phyloP scores from a whole-genome alignment of 2,329 filamentous ascomycete genomes.

The Penicillium paneum region DNA sequence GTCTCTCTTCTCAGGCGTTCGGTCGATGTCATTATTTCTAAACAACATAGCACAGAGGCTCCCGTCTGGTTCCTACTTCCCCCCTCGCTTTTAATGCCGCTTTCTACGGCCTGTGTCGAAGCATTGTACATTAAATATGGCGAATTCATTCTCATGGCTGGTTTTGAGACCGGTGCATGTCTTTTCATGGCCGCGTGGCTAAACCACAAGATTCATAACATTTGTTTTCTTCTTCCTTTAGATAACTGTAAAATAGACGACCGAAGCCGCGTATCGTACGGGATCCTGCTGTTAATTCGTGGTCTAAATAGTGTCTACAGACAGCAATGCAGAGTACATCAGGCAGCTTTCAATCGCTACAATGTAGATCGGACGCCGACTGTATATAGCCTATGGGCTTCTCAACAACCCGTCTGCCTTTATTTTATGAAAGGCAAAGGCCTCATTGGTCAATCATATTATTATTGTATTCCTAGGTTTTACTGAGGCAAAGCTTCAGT shows the following conservation, averaged over 20 bases:
- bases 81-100: constrained; percentile 28
- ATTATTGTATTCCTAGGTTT: too few relatives aligned
- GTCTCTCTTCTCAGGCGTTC: constrained; percentile 44
- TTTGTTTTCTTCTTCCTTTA: background rate
- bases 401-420: background rate
- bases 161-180: constrained; percentile 25
- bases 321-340: background rate
- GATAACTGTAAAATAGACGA: background rate
- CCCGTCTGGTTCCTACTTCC: constrained; percentile 15
- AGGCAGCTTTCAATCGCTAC: background rate
- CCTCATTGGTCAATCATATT: background rate
- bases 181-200: constrained; percentile 3
- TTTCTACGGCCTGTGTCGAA: constrained; percentile 24
- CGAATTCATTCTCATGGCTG: constrained; percentile 10
- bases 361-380: background rate
- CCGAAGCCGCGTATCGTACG: background rate
- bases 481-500: background rate
- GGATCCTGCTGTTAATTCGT: background rate
- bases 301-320: background rate
- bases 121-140: constrained; percentile 28
- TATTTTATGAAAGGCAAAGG: background rate
- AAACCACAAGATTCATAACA: background rate
- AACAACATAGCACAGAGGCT: constrained; percentile 39
- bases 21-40: constrained; percentile 34
- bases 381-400: background rate